Evolutionary conservation across 768 basidiomycete genomes (phyloP), one percentile per base, ranked within the genome.

Genomic region (Lentinula raphanica): DNA sequence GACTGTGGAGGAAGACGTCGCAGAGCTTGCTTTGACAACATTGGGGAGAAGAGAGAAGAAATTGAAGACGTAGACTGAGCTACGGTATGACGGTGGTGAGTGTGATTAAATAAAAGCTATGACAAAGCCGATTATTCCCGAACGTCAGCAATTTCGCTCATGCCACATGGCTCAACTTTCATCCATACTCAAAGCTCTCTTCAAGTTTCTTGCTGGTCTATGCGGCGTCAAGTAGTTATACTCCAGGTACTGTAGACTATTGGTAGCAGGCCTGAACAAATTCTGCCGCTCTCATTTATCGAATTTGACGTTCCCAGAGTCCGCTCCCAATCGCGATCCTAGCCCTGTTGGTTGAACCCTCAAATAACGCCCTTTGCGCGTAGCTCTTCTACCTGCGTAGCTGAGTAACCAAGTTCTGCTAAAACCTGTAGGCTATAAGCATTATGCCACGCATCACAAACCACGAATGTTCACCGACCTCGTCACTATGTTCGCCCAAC

Each of bases 401-500:
- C 9, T 5, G 54, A 29, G 25, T 56, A 56, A 25, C 54, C 54
- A 23, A 56, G 42, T 23, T 56, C 54, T 15, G 25, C 15, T 1
- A 56, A 23, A 5, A 56, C 42, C 54, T 56, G 32, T 11, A 27
- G 13, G 23, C 29, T 17, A 28, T 39, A 8, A 42, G 19, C 13
- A 35, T 1, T 25, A 13, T 54, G n/a, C 3, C 23, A 3, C 8
- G 39, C 6, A 12, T 2, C 28, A 28, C 23, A 39, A 27, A 4
- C 23, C 31, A 39, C 39, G 23, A 46, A 21, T 15, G 39, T 44
- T 13, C 11, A 35, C 71, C 44, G 67, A 87, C 88, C 82, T 92
- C 88, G 3, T 73, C 75, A 13, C 92, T 94, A 70, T 94, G 92
- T 64, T 94, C 83, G 54, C 90, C 91, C 23, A 92, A 76, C 79